Percentiles rank a stretch among this genome's conserved stretches.
Evolutionary conservation across 345 rosid genomes (phyloP).

Genomic region (Eucalyptus sideroxylon): DNA sequence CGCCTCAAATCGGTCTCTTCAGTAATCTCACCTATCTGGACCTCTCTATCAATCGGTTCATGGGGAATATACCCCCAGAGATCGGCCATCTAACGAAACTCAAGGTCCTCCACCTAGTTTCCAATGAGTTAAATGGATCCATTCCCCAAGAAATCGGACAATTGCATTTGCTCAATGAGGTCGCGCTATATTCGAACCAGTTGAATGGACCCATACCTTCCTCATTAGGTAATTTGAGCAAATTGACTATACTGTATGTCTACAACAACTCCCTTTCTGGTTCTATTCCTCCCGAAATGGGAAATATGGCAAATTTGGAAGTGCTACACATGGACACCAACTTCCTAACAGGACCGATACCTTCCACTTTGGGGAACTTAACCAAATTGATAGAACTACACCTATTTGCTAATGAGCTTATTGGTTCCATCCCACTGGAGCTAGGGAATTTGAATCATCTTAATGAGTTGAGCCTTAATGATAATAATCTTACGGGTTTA

Average conservation of each 20-base stretch:
- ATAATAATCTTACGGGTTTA: background rate
- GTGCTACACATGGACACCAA: background rate
- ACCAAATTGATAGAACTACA: background rate
- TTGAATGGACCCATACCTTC: conserved; percentile 11
- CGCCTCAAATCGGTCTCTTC: background rate
- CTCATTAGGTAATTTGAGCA: conserved; percentile 2
- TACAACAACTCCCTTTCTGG: conserved; percentile 5
- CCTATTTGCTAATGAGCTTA: background rate
- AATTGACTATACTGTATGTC: background rate
- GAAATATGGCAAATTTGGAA: background rate
- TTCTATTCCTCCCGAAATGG: conserved; percentile 8
- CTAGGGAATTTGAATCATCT: background rate
- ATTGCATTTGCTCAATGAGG: background rate
- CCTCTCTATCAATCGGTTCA: background rate
- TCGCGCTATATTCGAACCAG: background rate
- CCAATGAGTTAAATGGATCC: background rate
- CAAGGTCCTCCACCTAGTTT: background rate
- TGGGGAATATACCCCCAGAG: background rate
- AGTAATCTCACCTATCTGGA: conserved; percentile 4
- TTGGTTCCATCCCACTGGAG: background rate
- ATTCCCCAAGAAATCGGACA: conserved; percentile 11
- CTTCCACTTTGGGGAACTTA: background rate
- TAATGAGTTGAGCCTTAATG: background rate
- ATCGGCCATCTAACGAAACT: background rate
- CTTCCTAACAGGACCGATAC: conserved; percentile 2